Evolutionary conservation across 139 green algal genomes (phyloP).

Genomic region (Medakamo hakoo): DNA sequence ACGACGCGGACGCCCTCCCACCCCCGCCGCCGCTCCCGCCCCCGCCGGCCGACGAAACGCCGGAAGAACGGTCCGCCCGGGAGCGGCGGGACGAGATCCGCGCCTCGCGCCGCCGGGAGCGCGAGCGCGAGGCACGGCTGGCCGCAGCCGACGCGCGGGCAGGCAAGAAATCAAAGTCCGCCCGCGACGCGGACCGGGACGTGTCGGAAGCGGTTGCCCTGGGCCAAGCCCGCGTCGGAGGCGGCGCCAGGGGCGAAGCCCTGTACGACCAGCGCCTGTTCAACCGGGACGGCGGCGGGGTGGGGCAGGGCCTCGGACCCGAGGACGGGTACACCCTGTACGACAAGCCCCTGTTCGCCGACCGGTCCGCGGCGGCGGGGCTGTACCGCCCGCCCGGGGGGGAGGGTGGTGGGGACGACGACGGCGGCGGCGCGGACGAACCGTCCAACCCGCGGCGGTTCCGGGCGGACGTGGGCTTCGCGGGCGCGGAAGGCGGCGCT

Average conservation of each 20-base stretch:
- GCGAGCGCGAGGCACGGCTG: conserved; percentile 75
- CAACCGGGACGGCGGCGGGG: conserved; percentile 80
- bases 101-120: conserved; percentile 59
- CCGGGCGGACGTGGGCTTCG: conserved; percentile 82
- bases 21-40: not conserved
- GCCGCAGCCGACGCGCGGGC: conserved; percentile 49
- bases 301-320: conserved; percentile 55
- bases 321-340: conserved; percentile 93
- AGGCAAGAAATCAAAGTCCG: conserved; percentile 81
- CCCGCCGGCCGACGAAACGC: conserved; percentile 12
- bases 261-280: conserved; percentile 96
- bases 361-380: conserved; percentile 50
- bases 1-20: conserved; percentile 6
- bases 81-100: conserved; percentile 63
- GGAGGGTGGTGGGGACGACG: conserved; percentile 30
- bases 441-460: conserved; percentile 51
- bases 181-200: conserved; percentile 84
- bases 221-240: conserved; percentile 33
- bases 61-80: conserved; percentile 62
- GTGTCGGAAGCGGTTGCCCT: conserved; percentile 80
- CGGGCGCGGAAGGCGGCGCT: conserved; percentile 32
- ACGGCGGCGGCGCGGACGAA: conserved; percentile 14
- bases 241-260: conserved; percentile 49
- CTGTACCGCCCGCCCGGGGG: conserved; percentile 27
- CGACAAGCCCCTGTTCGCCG: conserved; percentile 86